Base-by-base conservation (phyloP, 148 eudicot species). In the Beta vulgaris region DNA sequence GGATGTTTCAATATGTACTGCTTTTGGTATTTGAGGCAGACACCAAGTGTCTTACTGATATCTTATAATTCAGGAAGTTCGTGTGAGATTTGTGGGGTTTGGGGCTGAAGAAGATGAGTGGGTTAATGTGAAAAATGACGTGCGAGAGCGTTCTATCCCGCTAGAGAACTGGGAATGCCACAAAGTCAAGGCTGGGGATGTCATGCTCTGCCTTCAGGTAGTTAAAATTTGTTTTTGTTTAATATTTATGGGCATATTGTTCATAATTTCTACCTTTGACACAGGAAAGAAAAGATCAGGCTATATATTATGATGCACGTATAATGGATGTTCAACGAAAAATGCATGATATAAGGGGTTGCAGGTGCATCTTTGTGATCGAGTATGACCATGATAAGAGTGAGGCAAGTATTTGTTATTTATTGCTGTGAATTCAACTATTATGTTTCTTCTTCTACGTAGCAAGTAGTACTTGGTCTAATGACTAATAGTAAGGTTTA, bases 341-440 rank as follows among this genome's bases (percentile, higher is more conserved):
- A 77, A 83, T 88, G 92, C 99, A 95, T 77, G 99, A 95, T 73
- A 85, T 92, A 68, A 82, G 97, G 81, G 99, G 97, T 61, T 95
- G 99, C 87, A 84, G 99, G 82, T 95, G 99, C 86, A 76, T 90
- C 78, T 95, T 95, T 88, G 75, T 77, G 79, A 84, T 95, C 53
- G 85, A 84, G 70, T 95, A 95, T 63, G 85, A 82, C 78, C 97
- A 95, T 62, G 90, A 91, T 67, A 85, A 82, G 44, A 75, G 79
- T 0, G 87, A 92, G 97, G 98, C 79, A 83, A 82, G 81, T 79
- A 26, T 13, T n/a, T 65, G 28, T 11, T 53, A 35, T n/a, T 13
- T 11, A 7, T 69, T 46, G 18, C 31, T 60, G 32, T n/a, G n/a
- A n/a, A 0, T n/a, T 63, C 54, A 3, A 10, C 1, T 19, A 6